phyloP scores from a whole-genome alignment of 129 eudicot species.

The Helichrysum umbraculigerum region DNA sequence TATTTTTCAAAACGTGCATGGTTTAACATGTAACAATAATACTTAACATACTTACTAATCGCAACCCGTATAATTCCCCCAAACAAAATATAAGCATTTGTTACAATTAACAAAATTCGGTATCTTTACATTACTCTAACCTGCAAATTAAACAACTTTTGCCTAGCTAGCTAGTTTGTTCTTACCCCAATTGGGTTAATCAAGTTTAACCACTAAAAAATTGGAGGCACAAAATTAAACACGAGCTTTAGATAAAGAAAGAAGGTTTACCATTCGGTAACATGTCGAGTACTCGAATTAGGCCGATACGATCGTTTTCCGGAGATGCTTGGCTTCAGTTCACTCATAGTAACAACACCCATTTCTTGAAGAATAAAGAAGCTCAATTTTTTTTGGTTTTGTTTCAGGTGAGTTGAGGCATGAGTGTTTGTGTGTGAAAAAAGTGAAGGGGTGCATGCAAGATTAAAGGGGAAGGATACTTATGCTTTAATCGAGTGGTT shows the following conservation, averaged over 20 bases:
- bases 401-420: constrained; percentile 24
- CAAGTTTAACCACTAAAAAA: no score
- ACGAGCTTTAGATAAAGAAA: no score
- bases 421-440: constrained; percentile 34
- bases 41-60: neutral
- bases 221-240: no score
- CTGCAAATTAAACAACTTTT: no score
- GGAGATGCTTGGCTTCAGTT: constrained; percentile 86
- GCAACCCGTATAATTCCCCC: neutral
- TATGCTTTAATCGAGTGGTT: constrained; percentile 52
- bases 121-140: no score
- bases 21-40: no score
- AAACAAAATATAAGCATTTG: neutral
- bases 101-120: no score
- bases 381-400: neutral
- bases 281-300: constrained; percentile 70
- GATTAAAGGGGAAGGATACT: constrained; percentile 51
- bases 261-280: constrained; percentile 67
- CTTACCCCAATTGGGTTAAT: no score
- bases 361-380: constrained; percentile 33
- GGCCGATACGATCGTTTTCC: constrained; percentile 90
- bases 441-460: constrained; percentile 55
- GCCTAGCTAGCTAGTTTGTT: no score
- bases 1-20: no score
- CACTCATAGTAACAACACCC: constrained; percentile 83